Evolutionary conservation across 305 asterid species (phyloP).

Genomic region (Andrographis paniculata): DNA sequence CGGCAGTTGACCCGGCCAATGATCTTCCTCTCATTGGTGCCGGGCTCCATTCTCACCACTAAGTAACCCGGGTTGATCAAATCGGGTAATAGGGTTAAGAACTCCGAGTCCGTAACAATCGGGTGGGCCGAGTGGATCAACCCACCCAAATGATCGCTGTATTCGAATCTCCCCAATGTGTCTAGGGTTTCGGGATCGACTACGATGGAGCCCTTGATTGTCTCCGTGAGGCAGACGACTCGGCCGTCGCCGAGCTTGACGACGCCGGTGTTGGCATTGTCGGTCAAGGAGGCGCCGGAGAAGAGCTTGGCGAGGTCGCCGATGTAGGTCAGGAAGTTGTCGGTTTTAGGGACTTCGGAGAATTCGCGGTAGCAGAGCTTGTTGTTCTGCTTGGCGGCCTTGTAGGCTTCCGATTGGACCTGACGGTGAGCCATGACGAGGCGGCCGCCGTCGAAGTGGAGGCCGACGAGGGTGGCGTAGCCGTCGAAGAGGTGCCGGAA

Average conservation of each 20-base stretch:
- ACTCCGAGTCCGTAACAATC: constrained; percentile 64
- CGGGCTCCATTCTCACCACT: constrained; percentile 71
- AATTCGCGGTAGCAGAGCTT: constrained; percentile 78
- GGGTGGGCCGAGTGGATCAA: constrained; percentile 94
- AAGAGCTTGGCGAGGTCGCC: constrained; percentile 75
- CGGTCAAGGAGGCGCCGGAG: constrained; percentile 86
- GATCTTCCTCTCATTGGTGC: constrained; percentile 67
- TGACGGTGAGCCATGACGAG: constrained; percentile 81
- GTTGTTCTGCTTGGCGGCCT: constrained; percentile 55
- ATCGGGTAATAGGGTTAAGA: constrained; percentile 68
- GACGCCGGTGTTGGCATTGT: constrained; percentile 92
- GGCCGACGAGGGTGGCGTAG: constrained; percentile 89
- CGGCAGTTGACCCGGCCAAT: constrained; percentile 76
- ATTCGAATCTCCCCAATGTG: constrained; percentile 59
- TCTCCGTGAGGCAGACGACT: constrained; percentile 85
- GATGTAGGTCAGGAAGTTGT: constrained; percentile 58
- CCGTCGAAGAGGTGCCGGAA: constrained; percentile 97
- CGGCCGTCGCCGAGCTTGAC: constrained; percentile 80
- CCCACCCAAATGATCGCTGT: constrained; percentile 58
- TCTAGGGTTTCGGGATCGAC: constrained; percentile 65
- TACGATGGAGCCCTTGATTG: constrained; percentile 69
- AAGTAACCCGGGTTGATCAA: constrained; percentile 64
- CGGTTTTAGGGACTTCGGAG: constrained; percentile 74
- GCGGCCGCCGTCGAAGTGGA: constrained; percentile 49
- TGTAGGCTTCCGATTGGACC: constrained; percentile 78